phyloP scores from a whole-genome alignment of 2,329 filamentous ascomycete species.

The Raffaelea arxii region DNA sequence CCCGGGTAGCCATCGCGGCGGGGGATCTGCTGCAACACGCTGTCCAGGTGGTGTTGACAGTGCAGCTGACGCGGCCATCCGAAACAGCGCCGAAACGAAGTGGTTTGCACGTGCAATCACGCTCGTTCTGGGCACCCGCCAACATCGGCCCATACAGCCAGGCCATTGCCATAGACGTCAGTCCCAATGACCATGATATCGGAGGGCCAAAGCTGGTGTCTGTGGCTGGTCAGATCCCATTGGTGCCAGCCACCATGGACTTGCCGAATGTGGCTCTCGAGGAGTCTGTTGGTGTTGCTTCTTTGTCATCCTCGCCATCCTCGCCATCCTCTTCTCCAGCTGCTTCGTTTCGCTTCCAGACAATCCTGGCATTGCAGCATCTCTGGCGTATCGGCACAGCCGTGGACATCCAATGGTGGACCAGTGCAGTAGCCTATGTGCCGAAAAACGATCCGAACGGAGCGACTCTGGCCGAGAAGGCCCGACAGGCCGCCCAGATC shows the following conservation, averaged over 20 bases:
- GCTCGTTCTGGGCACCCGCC: slow-evolving; percentile 94
- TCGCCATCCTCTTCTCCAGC: not conserved
- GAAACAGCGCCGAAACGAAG: slow-evolving; percentile 36
- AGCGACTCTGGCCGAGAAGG: slow-evolving; percentile 21
- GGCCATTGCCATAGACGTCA: slow-evolving; percentile 48
- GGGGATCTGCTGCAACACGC: slow-evolving; percentile 54
- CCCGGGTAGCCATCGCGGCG: slow-evolving; percentile 73
- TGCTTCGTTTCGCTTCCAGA: slow-evolving; percentile 38
- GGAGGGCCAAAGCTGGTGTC: slow-evolving; percentile 36
- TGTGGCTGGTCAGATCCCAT: slow-evolving; percentile 84
- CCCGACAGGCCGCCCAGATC: slow-evolving; percentile 30
- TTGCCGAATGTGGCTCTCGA: slow-evolving; percentile 27
- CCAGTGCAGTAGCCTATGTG: slow-evolving; percentile 66
- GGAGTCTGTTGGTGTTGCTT: not conserved
- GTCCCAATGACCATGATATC: not conserved
- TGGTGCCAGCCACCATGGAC: slow-evolving; percentile 71
- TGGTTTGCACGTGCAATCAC: slow-evolving; percentile 83
- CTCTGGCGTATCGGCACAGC: slow-evolving; percentile 72
- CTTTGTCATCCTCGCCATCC: not conserved
- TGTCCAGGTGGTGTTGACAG: slow-evolving; percentile 34
- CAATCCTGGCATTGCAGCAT: slow-evolving; percentile 73
- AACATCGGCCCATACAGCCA: slow-evolving; percentile 98
- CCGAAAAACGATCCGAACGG: slow-evolving; percentile 24
- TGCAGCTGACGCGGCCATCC: slow-evolving; percentile 6
- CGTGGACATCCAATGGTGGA: slow-evolving; percentile 65